These are phyloP conservation scores for Diaporthe ilicicola DNA, from an alignment of 2,329 filamentous ascomycete species.

Conservation along the genomic window DNA sequence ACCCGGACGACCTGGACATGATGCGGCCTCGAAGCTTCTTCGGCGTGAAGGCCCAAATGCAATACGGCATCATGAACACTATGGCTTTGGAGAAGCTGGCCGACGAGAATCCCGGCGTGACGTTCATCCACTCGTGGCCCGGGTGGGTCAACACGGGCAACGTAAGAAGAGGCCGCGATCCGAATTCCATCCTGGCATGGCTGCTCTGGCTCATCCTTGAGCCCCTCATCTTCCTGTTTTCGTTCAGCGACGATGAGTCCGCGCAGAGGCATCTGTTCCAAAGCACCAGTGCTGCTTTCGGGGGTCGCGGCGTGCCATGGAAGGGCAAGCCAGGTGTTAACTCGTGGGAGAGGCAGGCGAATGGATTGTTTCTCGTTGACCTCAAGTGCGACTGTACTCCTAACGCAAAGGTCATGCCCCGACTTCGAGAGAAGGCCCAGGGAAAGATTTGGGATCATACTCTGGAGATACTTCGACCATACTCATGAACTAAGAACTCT, in stretches of 20 bases:
- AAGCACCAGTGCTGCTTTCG: slow-evolving; percentile 47
- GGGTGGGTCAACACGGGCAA: slow-evolving; percentile 48
- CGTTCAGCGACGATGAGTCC: slow-evolving; percentile 42
- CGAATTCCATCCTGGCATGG: slow-evolving; percentile 41
- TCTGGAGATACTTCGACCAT: slow-evolving; percentile 36
- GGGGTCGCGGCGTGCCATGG: slow-evolving; percentile 46
- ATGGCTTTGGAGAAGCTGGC: slow-evolving; percentile 44
- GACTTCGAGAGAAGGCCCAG: slow-evolving; percentile 39
- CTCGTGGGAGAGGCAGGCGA: slow-evolving; percentile 36
- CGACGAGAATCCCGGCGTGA: slow-evolving; percentile 41
- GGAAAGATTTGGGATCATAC: slow-evolving; percentile 41
- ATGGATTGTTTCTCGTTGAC: slow-evolving; percentile 41
- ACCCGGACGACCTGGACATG: slow-evolving; percentile 46
- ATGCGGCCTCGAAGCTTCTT: slow-evolving; percentile 44
- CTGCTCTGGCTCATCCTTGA: slow-evolving; percentile 44
- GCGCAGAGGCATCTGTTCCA: slow-evolving; percentile 47
- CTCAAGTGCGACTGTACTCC: slow-evolving; percentile 40
- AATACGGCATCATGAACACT: slow-evolving; percentile 44
- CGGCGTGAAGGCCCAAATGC: slow-evolving; percentile 42
- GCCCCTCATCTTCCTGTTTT: slow-evolving; percentile 42
- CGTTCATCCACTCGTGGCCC: slow-evolving; percentile 48
- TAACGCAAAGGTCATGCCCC: slow-evolving; percentile 38
- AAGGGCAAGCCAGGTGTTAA: slow-evolving; percentile 42
- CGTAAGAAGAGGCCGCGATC: slow-evolving; percentile 39
- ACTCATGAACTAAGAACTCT: background rate